Percentiles rank a stretch among this genome's conserved stretches.
Evolutionary conservation across 352 stramenopile genomes (phyloP).

Genomic region (Pythium rhizo-oryzae): DNA sequence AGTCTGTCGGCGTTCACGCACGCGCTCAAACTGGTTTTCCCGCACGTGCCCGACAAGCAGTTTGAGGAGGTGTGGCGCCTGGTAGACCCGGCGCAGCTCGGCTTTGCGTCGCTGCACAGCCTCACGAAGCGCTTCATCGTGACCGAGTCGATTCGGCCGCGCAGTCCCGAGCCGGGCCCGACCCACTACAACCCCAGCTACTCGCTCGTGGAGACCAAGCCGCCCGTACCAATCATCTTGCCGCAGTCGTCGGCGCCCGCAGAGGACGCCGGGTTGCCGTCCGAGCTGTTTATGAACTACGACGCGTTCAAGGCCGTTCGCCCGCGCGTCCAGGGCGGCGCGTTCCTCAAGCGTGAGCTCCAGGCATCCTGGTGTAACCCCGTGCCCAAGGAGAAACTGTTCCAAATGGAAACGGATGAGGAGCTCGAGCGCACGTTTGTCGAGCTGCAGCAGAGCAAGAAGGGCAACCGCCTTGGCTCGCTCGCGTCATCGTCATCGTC

Average conservation of each 20-base stretch:
- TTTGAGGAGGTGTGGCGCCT: slow-evolving; percentile 62
- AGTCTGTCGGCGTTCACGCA: slow-evolving; percentile 37
- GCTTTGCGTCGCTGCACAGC: slow-evolving; percentile 18
- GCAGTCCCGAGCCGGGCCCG: slow-evolving; percentile 64
- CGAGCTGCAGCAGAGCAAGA: slow-evolving; percentile 8
- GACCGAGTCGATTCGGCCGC: slow-evolving; percentile 31
- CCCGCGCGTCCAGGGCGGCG: slow-evolving; percentile 40
- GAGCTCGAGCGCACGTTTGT: slow-evolving; percentile 29
- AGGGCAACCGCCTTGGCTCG: background rate
- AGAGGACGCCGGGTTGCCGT: slow-evolving; percentile 42
- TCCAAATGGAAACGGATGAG: slow-evolving; percentile 25
- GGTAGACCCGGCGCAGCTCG: slow-evolving; percentile 20
- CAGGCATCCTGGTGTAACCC: slow-evolving; percentile 80
- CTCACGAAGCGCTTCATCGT: slow-evolving; percentile 15
- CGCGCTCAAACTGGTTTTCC: slow-evolving; percentile 56
- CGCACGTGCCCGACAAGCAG: slow-evolving; percentile 44
- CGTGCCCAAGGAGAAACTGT: slow-evolving; percentile 34
- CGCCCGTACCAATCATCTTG: slow-evolving; percentile 52
- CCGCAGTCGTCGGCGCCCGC: slow-evolving; percentile 32
- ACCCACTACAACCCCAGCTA: slow-evolving; percentile 72
- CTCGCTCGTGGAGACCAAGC: slow-evolving; percentile 40
- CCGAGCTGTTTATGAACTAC: slow-evolving; percentile 75
- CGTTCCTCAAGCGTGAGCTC: slow-evolving; percentile 63
- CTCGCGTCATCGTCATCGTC: slow-evolving; percentile 10
- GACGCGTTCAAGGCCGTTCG: slow-evolving; percentile 62